Percentiles rank a stretch among this genome's conserved stretches.
Conservation (phyloP, 768 basidiomycete genomes). For the Kwoniella botswanensis region DNA sequence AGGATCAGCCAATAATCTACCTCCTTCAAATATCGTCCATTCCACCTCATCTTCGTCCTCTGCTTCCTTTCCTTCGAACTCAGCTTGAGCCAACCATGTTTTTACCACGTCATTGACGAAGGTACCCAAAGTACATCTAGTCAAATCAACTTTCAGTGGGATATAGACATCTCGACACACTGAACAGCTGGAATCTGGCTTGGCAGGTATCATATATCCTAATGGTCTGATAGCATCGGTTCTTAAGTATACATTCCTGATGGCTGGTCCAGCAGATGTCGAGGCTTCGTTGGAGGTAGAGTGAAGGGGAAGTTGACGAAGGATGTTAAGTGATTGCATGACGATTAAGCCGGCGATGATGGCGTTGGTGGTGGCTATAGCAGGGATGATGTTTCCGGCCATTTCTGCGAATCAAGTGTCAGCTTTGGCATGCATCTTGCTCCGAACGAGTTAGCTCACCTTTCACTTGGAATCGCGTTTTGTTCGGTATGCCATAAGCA, state of each 20-base stretch:
- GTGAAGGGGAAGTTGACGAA: constrained; percentile 61
- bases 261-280: constrained; percentile 8
- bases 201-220: constrained; percentile 68
- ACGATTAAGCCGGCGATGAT: constrained; percentile 95
- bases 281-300: constrained; percentile 3
- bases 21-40: constrained; percentile 74
- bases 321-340: constrained; percentile 81
- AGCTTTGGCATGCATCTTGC: neutral
- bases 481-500: constrained; percentile 84
- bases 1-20: constrained; percentile 83
- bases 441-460: constrained; percentile 62
- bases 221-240: constrained; percentile 80
- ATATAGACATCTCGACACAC: constrained; percentile 86
- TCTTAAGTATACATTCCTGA: constrained; percentile 70
- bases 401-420: constrained; percentile 68
- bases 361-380: constrained; percentile 98
- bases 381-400: constrained; percentile 99
- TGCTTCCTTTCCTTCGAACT: constrained; percentile 44
- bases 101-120: constrained; percentile 70
- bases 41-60: constrained; percentile 64
- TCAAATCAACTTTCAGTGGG: constrained; percentile 73
- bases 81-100: constrained; percentile 56
- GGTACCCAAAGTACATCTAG: constrained; percentile 71
- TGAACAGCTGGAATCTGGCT: constrained; percentile 78
- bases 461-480: constrained; percentile 97